A percentile compares a stretch with the other conserved stretches of the same genome.
Conservation (phyloP, 345 rosid genomes). For the Abelmoschus esculentus region DNA sequence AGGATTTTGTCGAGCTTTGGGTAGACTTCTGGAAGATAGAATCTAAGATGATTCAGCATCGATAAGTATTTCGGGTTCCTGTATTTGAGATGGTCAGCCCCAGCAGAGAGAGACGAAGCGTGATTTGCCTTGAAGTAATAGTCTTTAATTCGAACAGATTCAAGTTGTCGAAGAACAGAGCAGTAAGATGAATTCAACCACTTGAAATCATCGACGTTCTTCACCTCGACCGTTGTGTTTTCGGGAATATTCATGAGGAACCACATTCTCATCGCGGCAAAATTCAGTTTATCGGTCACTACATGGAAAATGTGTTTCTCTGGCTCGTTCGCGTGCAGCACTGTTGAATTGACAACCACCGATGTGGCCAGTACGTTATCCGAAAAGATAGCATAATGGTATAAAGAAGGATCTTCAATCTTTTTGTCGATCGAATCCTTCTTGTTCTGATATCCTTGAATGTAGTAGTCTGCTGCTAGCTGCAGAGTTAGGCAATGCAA, state of each 20-base stretch:
- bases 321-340: constrained; percentile 55
- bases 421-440: constrained; percentile 33
- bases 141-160: constrained; percentile 73
- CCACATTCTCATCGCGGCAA: constrained; percentile 82
- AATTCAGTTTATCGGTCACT: constrained; percentile 83
- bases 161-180: constrained; percentile 77
- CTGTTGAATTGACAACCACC: constrained; percentile 89
- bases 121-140: constrained; percentile 66
- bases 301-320: constrained; percentile 87
- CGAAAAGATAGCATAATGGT: constrained; percentile 92
- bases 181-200: constrained; percentile 86
- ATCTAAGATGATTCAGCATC: constrained; percentile 82
- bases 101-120: constrained; percentile 57
- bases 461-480: constrained; percentile 77
- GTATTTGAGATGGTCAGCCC: constrained; percentile 73
- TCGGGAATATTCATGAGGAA: constrained; percentile 49
- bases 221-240: constrained; percentile 50
- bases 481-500: constrained; percentile 87
- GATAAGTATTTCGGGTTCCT: constrained; percentile 80
- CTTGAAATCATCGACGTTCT: constrained; percentile 66
- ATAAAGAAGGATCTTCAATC: constrained; percentile 67
- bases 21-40: constrained; percentile 83
- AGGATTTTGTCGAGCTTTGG: constrained; percentile 71
- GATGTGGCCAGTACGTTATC: constrained; percentile 94
- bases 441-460: constrained; percentile 39